Base-by-base conservation (phyloP, 257 asterid species). In the Marsdenia floribunda region DNA sequence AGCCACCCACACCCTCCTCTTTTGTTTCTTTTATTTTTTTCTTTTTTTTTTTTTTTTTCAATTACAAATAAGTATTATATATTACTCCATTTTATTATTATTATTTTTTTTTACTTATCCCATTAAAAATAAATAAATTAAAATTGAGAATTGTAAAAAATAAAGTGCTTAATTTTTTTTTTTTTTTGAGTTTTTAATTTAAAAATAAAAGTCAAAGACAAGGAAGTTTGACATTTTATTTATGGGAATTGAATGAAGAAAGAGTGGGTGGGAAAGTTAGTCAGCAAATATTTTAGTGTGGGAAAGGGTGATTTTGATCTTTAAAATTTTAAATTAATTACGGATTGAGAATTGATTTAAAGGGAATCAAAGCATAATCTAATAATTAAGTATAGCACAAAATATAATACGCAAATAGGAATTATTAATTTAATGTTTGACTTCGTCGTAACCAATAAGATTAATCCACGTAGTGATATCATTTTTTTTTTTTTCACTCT, bases 211-310 rank as follows among this genome's bases (percentile, higher is more conserved):
- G 70, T 66, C 70, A 47, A 53, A 35, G 18, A 29, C 21, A 13
- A 0, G 42, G 40, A 22, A 22, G 24, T 44, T 74, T 49, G 77
- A 74, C 77, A 64, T 44, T 53, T 24, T 12, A 21, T 33, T 14
- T 2, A 18, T 50, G 49, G 49, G 49, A 44, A n/a, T 6, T 37
- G 40, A 37, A 37, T 37, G 40, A 37, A 37, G 14, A 0, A 61
- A 6, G 21, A 11, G 13, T 44, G 22, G 1, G 35, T 42, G 47
- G 47, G 10, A 37, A 37, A 38, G n/a, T 33, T 6, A 26, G 75
- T 76, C 75, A 76, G 40, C 75, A 50, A 11, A 9, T 76, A 54
- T 75, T 66, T 37, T 66, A 75, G 3, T 35, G n/a, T n/a, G n/a
- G 3, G 12, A 16, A 24, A 38, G 8, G 35, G 35, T 26, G 16